Evolutionary conservation across 1,284 basidiomycete species (phyloP).

Genomic region (Pisolithus thermaeus): DNA sequence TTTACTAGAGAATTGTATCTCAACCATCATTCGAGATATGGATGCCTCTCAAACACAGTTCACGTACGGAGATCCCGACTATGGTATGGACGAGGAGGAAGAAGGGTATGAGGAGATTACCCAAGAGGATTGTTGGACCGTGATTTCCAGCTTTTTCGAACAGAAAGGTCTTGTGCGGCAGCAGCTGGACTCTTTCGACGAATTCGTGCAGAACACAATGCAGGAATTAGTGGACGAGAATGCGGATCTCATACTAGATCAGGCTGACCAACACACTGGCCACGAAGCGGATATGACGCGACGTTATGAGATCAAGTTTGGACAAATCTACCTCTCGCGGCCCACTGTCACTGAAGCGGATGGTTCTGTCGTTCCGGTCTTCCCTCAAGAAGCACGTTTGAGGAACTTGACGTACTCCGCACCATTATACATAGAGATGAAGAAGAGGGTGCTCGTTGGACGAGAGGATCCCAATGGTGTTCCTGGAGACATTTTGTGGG

Average conservation of each 20-base stretch:
- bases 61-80: conserved; percentile 52
- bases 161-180: conserved; percentile 97
- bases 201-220: conserved; percentile 99
- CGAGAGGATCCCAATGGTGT: conserved; percentile 78
- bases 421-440: conserved; percentile 95
- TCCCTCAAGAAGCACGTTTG: conserved; percentile 94
- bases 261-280: conserved; percentile 92
- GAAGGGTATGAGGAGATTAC: conserved; percentile 74
- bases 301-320: conserved; percentile 96
- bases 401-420: conserved; percentile 96
- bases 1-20: conserved; percentile 21
- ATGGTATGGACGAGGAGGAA: conserved; percentile 57
- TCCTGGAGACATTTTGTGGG: conserved; percentile 81
- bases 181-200: conserved; percentile 97
- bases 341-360: conserved; percentile 95
- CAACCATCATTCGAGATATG: conserved; percentile 35
- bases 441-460: conserved; percentile 78
- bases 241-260: conserved; percentile 89
- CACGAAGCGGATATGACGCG: conserved; percentile 76
- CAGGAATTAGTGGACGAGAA: conserved; percentile 99
- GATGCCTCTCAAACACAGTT: conserved; percentile 45
- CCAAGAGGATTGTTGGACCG: conserved; percentile 93
- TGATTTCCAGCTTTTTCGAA: conserved; percentile 95
- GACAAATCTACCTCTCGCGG: conserved; percentile 94
- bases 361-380: conserved; percentile 88